Evolutionary conservation across 345 rosid genomes (phyloP), one percentile per base, ranked within the genome.

Genomic region (Pugionium dolabratum): DNA sequence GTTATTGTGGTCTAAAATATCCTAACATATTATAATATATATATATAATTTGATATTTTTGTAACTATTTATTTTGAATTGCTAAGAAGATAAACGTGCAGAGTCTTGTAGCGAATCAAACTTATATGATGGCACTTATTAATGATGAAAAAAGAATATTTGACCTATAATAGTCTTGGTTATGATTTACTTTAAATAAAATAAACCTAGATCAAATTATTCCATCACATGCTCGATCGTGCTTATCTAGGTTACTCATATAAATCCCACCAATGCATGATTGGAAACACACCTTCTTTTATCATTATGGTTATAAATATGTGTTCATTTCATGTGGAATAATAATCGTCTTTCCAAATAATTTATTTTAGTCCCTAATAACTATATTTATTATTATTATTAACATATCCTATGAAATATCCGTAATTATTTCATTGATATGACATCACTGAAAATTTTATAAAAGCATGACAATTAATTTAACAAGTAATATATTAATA

Each of bases 181-280:
- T 59, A 72, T 72, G 61, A 64, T 72, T 50, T 34, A 53, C 26
- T 64, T 58, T 50, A 41, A 32, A 41, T 9, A 50, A 64, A 72
- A 72, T 65, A 49, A 64, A 42, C 65, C 28, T 58, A 64, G 54
- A 34, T n/a, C 60, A 64, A 64, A 72, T 64, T 27, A 72, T 72
- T 57, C 37, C 59, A 33, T 64, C 76, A 72, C 76, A 64, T 72
- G 76, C 59, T 64, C 47, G 26, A 72, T 54, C 40, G 59, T 49
- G 71, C 53, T 42, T 64, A 72, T 57, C 29, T 63, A 71, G 70
- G 45, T 71, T 64, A 71, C 45, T 54, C 64, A 61, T 63, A 32
- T 27, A 3, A 39, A 63, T 40, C 27, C 50, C 50, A 58, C 30
- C 4, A 64, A 43, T 51, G 6, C 76, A 59, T 66, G 32, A 66